Conservation (phyloP, 2,329 filamentous ascomycete genomes). For the Cylindrodendrum hubeiense region DNA sequence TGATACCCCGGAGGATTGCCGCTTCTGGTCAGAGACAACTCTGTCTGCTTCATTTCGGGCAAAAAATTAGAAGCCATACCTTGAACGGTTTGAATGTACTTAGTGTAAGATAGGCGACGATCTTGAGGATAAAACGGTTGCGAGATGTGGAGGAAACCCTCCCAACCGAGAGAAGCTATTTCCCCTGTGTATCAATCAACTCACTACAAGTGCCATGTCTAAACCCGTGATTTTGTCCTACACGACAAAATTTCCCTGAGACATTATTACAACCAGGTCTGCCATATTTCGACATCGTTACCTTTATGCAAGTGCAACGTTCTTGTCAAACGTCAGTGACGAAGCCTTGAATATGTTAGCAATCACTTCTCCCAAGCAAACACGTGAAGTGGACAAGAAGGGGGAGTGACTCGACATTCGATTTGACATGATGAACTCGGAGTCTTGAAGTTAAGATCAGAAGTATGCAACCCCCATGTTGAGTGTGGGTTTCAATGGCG, state of each 20-base stretch:
- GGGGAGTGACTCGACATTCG: background rate
- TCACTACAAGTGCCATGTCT: background rate
- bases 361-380: too few relatives aligned
- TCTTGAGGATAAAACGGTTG: background rate
- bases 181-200: background rate
- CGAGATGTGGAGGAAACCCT: background rate
- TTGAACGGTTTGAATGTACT: background rate
- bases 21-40: background rate
- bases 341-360: background rate
- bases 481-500: too few relatives aligned
- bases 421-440: background rate
- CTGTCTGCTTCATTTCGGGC: background rate
- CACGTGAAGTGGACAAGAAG: background rate
- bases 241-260: background rate
- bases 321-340: background rate
- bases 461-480: too few relatives aligned
- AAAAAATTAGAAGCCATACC: too few relatives aligned
- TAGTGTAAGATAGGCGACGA: background rate
- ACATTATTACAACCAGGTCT: background rate
- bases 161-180: background rate
- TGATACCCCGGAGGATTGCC: background rate
- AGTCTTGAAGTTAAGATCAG: too few relatives aligned
- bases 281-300: background rate
- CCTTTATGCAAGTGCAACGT: background rate
- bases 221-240: background rate